A percentile compares a stretch with the other conserved stretches of the same genome.
phyloP scores from a whole-genome alignment of 768 basidiomycete species.

The Mycena olivaceomarginata region DNA sequence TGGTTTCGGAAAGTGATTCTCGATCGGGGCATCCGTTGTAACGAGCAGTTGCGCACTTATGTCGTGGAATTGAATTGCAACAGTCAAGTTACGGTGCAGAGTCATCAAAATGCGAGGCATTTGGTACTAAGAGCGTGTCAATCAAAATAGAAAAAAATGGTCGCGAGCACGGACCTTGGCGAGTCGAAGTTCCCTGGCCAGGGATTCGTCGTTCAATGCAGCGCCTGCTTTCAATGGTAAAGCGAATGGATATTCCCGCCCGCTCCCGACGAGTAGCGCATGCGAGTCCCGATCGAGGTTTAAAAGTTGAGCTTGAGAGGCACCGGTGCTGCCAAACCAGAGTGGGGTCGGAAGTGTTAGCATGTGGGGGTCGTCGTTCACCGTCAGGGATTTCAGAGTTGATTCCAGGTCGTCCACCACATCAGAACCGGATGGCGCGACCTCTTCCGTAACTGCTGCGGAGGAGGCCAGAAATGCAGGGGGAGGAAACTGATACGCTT shows the following conservation, averaged over 20 bases:
- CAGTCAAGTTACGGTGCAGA: constrained; percentile 74
- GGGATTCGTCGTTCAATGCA: constrained; percentile 73
- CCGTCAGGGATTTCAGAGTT: constrained; percentile 61
- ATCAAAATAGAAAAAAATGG: not conserved
- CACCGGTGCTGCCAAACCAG: constrained; percentile 58
- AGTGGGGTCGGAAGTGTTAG: constrained; percentile 61
- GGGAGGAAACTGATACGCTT: constrained; percentile 86
- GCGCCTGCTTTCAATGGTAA: constrained; percentile 71
- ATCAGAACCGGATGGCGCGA: constrained; percentile 41
- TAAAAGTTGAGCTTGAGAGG: constrained; percentile 66
- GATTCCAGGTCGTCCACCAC: constrained; percentile 62
- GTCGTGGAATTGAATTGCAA: constrained; percentile 80
- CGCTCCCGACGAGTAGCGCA: constrained; percentile 58
- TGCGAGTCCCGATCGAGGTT: constrained; percentile 69
- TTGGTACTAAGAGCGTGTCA: constrained; percentile 66
- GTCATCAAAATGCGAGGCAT: constrained; percentile 80
- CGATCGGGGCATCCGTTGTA: constrained; percentile 66
- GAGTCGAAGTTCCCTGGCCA: constrained; percentile 69
- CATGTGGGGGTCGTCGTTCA: constrained; percentile 60
- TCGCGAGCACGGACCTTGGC: constrained; percentile 68
- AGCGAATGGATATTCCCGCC: constrained; percentile 41
- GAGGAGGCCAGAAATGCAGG: constrained; percentile 56
- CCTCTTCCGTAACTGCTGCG: constrained; percentile 31
- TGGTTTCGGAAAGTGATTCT: constrained; percentile 79
- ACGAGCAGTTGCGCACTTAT: constrained; percentile 81